Base-by-base conservation (phyloP, 2,329 filamentous ascomycete species). In the Trichophyton verrucosum region DNA sequence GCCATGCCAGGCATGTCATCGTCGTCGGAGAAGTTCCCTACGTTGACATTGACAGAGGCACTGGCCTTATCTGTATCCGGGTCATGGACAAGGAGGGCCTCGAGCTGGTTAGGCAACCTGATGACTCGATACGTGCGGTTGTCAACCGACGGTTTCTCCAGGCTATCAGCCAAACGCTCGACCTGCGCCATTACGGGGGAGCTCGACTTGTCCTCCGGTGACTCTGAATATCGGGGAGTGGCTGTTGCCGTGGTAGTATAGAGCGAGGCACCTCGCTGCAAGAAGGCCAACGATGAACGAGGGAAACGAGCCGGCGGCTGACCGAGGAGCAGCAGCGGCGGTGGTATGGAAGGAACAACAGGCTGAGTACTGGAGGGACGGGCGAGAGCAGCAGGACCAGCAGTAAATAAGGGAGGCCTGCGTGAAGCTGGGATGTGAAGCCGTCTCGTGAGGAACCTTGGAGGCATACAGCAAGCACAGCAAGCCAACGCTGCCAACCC, bases 61-160 rank as follows among this genome's bases (percentile, higher is more conserved):
- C 91, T 95, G 65, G 94, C 91, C 81, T 97, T 97, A 79, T 99
- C 94, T 6, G 94, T 96, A 64, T 95, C 87, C 0, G 89, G 83
- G 76, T 99, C 94, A 72, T 97, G 92, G 61, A 97, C 94, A 57
- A 99, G 78, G 17, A 99, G 80, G 6, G 86, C 92, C 78, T 99
- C 92, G 15, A 99, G 82, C 73, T 91, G 81, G 74, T 99, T 99
- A 55, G 83, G 78, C 59, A 99, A 80, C 59, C 85, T 83, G 67
- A 97, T 86, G 64, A 99, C 90, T 61, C 92, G 83, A 73, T 99
- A 99, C 36, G 84, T 82, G 59, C 92, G 84, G 73, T 95, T 86
- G 74, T 97, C 92, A 60, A 95, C 81, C 65, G 86, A 85, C 4
- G 91, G 89, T 69, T 88, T 91, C 77, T 95, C 89, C 60, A 96